phyloP scores from a whole-genome alignment of 23 red algal species.

The Gracilaria gracilis region DNA sequence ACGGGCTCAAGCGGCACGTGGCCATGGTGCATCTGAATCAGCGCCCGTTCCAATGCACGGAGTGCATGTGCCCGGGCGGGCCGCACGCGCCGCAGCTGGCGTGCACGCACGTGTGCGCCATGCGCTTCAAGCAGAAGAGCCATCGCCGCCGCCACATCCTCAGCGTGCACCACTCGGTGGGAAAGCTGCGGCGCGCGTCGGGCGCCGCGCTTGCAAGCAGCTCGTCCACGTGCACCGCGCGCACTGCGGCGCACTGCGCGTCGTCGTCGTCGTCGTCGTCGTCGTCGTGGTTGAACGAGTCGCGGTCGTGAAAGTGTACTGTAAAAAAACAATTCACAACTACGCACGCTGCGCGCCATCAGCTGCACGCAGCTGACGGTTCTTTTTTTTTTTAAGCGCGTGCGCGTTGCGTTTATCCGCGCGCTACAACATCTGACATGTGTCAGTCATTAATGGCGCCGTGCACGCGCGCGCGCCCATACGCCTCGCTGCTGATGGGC shows the following conservation, averaged over 20 bases:
- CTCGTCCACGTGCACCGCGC: neutral
- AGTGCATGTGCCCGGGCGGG: slow-evolving; percentile 59
- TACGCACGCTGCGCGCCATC: neutral
- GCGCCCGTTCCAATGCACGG: slow-evolving; percentile 51
- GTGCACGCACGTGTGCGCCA: slow-evolving; percentile 54
- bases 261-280: neutral
- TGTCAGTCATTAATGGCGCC: neutral
- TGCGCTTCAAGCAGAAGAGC: slow-evolving; percentile 66
- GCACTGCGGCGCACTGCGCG: neutral
- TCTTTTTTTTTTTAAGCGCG: neutral
- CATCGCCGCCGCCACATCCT: slow-evolving; percentile 55
- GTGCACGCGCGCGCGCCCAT: slow-evolving; percentile 1
- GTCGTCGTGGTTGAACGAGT: too few species aligned
- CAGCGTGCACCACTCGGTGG: slow-evolving; percentile 40
- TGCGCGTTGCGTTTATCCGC: neutral
- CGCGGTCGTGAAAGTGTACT: too few species aligned
- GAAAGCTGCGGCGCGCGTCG: neutral
- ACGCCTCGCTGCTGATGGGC: slow-evolving; percentile 32
- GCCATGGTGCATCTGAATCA: slow-evolving; percentile 62
- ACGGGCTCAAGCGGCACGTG: slow-evolving; percentile 65
- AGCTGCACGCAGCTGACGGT: neutral
- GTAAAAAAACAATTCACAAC: too few species aligned
- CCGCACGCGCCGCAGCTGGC: slow-evolving; percentile 8
- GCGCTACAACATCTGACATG: neutral
- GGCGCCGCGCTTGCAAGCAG: neutral